Conservation (phyloP, 495 filamentous ascomycete genomes). For the Barbatosphaeria neglecta region DNA sequence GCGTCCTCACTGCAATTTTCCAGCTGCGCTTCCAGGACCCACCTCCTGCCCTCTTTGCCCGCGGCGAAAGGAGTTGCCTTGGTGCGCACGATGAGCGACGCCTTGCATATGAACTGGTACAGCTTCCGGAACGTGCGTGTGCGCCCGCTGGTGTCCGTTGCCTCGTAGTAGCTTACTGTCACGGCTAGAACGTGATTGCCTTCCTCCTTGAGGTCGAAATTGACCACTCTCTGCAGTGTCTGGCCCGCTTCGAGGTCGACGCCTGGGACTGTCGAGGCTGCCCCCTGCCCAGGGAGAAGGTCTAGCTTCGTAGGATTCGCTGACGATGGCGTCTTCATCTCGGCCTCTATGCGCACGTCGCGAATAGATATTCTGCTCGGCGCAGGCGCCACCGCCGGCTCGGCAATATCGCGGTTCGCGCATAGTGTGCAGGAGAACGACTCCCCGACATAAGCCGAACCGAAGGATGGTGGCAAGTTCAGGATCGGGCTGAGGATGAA, state of each 20-base stretch:
- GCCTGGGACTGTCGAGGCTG: conserved; percentile 11
- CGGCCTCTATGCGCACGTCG: conserved; percentile 71
- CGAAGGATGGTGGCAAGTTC: conserved; percentile 87
- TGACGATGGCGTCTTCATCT: conserved; percentile 77
- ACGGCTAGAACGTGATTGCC: conserved; percentile 90
- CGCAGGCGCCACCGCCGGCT: conserved; percentile 5
- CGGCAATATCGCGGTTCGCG: conserved; percentile 72
- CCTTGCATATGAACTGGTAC: conserved; percentile 91
- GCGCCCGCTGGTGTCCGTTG: conserved; percentile 52
- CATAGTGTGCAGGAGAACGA: conserved; percentile 89
- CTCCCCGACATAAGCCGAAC: conserved; percentile 89
- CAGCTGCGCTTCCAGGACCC: conserved; percentile 80
- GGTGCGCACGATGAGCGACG: conserved; percentile 78
- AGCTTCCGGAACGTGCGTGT: conserved; percentile 85
- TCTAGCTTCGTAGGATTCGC: conserved; percentile 15
- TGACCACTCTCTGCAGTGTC: conserved; percentile 71
- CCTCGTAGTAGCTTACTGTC: conserved; percentile 77
- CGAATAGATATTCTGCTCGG: conserved; percentile 44
- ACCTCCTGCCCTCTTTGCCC: conserved; percentile 19
- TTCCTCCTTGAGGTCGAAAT: conserved; percentile 85
- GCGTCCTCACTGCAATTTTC: conserved; percentile 77
- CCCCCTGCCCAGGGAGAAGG: not conserved
- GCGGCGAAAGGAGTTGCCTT: conserved; percentile 56
- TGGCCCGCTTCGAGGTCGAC: conserved; percentile 50
- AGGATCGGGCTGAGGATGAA: conserved; percentile 48